These are phyloP conservation scores for Metarhizium robertsii DNA, from an alignment of 2,329 filamentous ascomycete genomes.

Conservation along the genomic window DNA sequence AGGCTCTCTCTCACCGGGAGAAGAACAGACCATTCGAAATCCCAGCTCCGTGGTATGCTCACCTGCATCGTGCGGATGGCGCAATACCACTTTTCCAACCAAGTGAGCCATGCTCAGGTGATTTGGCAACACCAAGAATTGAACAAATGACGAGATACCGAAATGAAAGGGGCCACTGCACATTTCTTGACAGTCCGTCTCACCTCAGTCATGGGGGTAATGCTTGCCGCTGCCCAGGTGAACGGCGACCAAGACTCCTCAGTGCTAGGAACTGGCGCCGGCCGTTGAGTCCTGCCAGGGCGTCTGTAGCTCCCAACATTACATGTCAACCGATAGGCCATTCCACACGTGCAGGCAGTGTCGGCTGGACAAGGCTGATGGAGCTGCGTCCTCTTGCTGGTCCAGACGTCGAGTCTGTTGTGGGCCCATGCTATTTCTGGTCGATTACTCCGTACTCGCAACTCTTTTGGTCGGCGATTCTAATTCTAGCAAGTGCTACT, in stretches of 20 bases:
- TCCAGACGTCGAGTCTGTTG: too few species aligned
- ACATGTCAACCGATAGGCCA: too few species aligned
- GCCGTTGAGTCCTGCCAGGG: background rate
- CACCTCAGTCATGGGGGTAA: conserved; percentile 2
- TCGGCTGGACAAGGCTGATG: too few species aligned
- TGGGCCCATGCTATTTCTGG: too few species aligned
- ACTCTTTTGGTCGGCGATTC: too few species aligned
- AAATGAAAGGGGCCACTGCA: background rate
- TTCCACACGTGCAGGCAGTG: too few species aligned
- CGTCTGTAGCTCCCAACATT: too few species aligned
- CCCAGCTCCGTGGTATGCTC: background rate
- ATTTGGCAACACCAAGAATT: background rate
- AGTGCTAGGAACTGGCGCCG: background rate
- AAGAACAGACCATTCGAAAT: background rate
- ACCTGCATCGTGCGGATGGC: conserved; percentile 1
- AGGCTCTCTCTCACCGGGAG: background rate
- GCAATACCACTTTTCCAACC: background rate
- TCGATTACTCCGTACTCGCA: too few species aligned
- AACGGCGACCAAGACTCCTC: background rate
- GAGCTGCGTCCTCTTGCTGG: too few species aligned
- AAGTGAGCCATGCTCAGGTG: background rate
- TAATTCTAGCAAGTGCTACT: too few species aligned
- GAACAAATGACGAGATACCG: background rate
- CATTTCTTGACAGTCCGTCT: background rate
- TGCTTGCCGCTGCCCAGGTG: background rate